Evolutionary conservation across 805 yeast genomes (phyloP), one percentile per base, ranked within the genome.

Genomic region (Wickerhamiella cacticola): DNA sequence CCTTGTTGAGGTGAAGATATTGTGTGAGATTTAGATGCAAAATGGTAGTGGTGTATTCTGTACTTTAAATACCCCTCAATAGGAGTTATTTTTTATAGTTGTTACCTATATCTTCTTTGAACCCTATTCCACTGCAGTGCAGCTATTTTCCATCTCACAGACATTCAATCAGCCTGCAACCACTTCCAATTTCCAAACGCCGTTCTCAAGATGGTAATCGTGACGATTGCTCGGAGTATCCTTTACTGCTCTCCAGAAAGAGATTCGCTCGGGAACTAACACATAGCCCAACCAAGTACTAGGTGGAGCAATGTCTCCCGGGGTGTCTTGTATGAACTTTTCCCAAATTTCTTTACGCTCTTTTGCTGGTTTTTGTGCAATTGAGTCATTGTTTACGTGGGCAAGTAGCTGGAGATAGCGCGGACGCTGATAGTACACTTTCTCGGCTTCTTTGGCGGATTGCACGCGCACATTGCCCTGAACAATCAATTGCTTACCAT

Each of bases 221-320:
- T 43, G 46, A 5, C 46, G 46, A 9, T 43, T 43, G 33, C 46
- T 43, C 13, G 46, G 46, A 2, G 33, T 33, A 23, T 34, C 46
- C n/a, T 9, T 12, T 8, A 29, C 16, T 1, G 36, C 46, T 6
- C 46, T 21, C 46, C 46, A 43, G 18, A 43, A 43, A 10, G 46
- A 43, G 21, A 43, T 43, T 1, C 46, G 39, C 9, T 10, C 16
- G 5, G 46, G 46, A 21, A 19, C 15, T n/a, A 43, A 24, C 8
- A 43, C 24, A n/a, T 7, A 43, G 9, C 46, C 46, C 10, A 29
- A 23, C 46, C 46, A 43, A 7, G 46, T 23, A 7, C 3, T 12
- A 9, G 46, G 46, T 5, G 46, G 46, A 3, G 3, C 13, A 5
- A 22, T 15, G 3, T 33, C 16, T 1, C 16, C 31, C 3, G 46